phyloP scores from a whole-genome alignment of 1,284 basidiomycete genomes.

The Amylostereum areolatum region DNA sequence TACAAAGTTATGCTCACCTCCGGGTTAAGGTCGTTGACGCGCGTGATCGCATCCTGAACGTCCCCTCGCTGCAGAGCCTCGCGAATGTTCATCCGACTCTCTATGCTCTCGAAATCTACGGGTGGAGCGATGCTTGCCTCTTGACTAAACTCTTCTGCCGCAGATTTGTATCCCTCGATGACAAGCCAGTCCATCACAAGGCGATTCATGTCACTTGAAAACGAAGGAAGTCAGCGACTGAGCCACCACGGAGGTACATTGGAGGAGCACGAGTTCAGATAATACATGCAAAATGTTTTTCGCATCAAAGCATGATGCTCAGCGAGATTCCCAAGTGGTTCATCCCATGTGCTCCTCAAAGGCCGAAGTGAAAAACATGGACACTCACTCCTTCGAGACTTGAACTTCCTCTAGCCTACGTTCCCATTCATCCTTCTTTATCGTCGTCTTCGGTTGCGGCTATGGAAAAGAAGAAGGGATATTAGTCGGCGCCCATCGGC shows the following conservation, averaged over 20 bases:
- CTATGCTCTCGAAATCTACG: constrained; percentile 88
- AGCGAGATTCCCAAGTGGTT: constrained; percentile 87
- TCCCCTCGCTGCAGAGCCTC: constrained; percentile 92
- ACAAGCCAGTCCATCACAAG: constrained; percentile 99
- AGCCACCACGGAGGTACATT: constrained; percentile 14
- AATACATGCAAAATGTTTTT: constrained; percentile 67
- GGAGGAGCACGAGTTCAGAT: constrained; percentile 46
- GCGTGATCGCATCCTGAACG: constrained; percentile 88
- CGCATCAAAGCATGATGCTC: constrained; percentile 57
- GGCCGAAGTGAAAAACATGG: constrained; percentile 5
- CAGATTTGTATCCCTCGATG: constrained; percentile 94
- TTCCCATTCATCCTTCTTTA: constrained; percentile 73
- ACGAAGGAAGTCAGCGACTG: constrained; percentile 21
- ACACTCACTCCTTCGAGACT: constrained; percentile 71
- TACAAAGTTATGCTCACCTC: constrained; percentile 67
- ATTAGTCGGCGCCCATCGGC: not conserved
- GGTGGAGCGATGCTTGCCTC: constrained; percentile 77
- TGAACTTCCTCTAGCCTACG: constrained; percentile 66
- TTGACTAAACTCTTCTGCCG: constrained; percentile 89
- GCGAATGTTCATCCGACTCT: constrained; percentile 90
- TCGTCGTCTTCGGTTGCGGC: constrained; percentile 43
- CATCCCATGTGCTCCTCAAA: constrained; percentile 38
- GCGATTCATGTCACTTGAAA: constrained; percentile 84
- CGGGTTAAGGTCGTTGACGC: constrained; percentile 93
- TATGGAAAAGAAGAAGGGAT: constrained; percentile 11